Percentiles rank a stretch among this genome's conserved stretches.
Evolutionary conservation across 192 early-diverging fungal species (phyloP).

Genomic region (Rhizophagus clarus): DNA sequence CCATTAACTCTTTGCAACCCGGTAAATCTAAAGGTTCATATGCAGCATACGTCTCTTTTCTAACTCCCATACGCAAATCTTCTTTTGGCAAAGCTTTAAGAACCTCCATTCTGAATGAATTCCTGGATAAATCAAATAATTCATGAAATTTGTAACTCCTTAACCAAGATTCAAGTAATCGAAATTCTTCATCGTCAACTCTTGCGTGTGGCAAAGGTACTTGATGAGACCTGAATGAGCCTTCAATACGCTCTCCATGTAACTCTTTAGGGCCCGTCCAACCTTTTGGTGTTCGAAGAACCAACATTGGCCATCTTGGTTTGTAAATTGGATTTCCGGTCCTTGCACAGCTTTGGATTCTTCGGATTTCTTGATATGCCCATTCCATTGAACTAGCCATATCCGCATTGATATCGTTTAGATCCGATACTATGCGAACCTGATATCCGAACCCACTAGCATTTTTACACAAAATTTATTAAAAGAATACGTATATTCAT

Average conservation of each 20-base stretch:
- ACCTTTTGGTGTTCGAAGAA: slow-evolving; percentile 49
- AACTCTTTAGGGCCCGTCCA: slow-evolving; percentile 47
- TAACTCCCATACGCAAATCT: slow-evolving; percentile 41
- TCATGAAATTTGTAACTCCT: slow-evolving; percentile 42
- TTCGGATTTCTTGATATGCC: slow-evolving; percentile 42
- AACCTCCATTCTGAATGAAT: slow-evolving; percentile 34
- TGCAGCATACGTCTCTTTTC: slow-evolving; percentile 38
- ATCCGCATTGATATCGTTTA: slow-evolving; percentile 41
- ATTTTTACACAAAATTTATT: too few relatives aligned
- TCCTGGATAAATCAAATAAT: slow-evolving; percentile 32
- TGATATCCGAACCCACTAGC: slow-evolving; percentile 50
- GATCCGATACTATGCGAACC: slow-evolving; percentile 42
- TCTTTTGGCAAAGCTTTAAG: slow-evolving; percentile 34
- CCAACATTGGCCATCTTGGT: slow-evolving; percentile 48
- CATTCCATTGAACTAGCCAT: slow-evolving; percentile 50
- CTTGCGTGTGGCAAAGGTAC: slow-evolving; percentile 42
- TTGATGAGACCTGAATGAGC: slow-evolving; percentile 47
- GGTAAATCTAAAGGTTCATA: slow-evolving; percentile 42
- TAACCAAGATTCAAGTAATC: slow-evolving; percentile 40
- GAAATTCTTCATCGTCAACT: slow-evolving; percentile 41
- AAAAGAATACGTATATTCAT: too few relatives aligned
- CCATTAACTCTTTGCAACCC: slow-evolving; percentile 30
- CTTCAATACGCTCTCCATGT: slow-evolving; percentile 44
- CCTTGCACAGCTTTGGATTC: slow-evolving; percentile 44
- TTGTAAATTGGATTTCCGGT: slow-evolving; percentile 41